Conservation (phyloP, 495 filamentous ascomycete species). For the Podospora australis region DNA sequence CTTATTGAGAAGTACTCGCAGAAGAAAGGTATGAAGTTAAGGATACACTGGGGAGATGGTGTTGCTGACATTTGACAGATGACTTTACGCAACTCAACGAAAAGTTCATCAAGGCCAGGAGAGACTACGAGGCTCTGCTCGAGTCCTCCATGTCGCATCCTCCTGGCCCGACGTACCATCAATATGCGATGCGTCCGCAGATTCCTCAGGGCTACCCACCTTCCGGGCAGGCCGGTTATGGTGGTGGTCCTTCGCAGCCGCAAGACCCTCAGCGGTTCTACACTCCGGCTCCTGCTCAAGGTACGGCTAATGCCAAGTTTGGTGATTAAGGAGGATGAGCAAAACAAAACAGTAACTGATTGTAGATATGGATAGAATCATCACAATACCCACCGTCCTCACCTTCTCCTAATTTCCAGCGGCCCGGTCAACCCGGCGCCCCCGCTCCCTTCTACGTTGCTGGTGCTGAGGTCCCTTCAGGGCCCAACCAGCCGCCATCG, state of each 20-base stretch:
- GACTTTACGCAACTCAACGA: constrained; percentile 98
- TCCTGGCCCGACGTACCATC: constrained; percentile 56
- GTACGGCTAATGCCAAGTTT: constrained; percentile 25
- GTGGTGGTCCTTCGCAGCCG: constrained; percentile 40
- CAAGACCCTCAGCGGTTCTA: constrained; percentile 67
- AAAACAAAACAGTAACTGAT: constrained; percentile 16
- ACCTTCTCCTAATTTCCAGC: constrained; percentile 43
- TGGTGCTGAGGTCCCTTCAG: constrained; percentile 38
- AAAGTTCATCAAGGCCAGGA: constrained; percentile 96
- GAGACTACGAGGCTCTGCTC: constrained; percentile 92
- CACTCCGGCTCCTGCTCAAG: constrained; percentile 48
- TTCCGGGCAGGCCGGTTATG: constrained; percentile 22
- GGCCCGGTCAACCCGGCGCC: constrained; percentile 24
- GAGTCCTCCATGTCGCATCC: constrained; percentile 93
- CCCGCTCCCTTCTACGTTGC: constrained; percentile 43
- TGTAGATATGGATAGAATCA: constrained; percentile 24
- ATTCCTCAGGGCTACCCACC: constrained; percentile 54
- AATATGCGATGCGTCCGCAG: constrained; percentile 60
- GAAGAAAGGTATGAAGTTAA: constrained; percentile 73
- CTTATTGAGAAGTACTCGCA: constrained; percentile 98
- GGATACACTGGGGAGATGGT: neutral
- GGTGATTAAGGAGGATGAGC: constrained; percentile 17
- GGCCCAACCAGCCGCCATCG: constrained; percentile 20
- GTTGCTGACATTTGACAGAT: constrained; percentile 47
- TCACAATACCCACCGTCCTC: constrained; percentile 40